A percentile compares a stretch with the other conserved stretches of the same genome.
phyloP scores from a whole-genome alignment of 768 basidiomycete genomes.

The Leccinum rimulosum region DNA sequence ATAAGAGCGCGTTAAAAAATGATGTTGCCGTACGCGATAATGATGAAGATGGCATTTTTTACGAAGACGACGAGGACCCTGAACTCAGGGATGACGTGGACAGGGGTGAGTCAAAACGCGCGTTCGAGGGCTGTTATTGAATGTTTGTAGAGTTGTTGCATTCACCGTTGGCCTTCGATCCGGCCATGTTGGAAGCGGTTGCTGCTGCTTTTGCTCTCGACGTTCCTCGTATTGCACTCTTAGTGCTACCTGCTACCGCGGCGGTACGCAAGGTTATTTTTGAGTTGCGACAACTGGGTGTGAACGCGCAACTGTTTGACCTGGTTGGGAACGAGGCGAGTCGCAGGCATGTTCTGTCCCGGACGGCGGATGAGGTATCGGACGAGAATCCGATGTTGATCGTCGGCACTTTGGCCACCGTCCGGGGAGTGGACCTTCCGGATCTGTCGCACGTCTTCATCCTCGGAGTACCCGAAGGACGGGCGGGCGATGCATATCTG shows the following conservation, averaged over 20 bases:
- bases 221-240: conserved; percentile 61
- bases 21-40: not conserved
- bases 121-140: conserved; percentile 9
- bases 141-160: conserved; percentile 39
- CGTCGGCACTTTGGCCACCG: conserved; percentile 66
- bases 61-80: conserved; percentile 21
- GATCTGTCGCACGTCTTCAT: conserved; percentile 74
- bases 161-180: conserved; percentile 53
- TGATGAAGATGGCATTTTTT: conserved; percentile 22
- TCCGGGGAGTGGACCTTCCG: conserved; percentile 72
- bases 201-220: conserved; percentile 71
- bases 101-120: conserved; percentile 16
- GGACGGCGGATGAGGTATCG: conserved; percentile 23
- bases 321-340: conserved; percentile 44
- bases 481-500: conserved; percentile 57
- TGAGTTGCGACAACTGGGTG: conserved; percentile 62
- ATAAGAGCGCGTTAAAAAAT: not conserved
- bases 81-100: conserved; percentile 20
- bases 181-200: conserved; percentile 60
- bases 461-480: conserved; percentile 55
- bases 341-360: conserved; percentile 41
- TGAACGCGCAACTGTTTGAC: conserved; percentile 64
- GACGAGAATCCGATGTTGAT: conserved; percentile 60
- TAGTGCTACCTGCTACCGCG: conserved; percentile 64
- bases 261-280: conserved; percentile 61